Evolutionary conservation across 2,329 filamentous ascomycete species (phyloP), one percentile per base, ranked within the genome.

Genomic region (Botryotinia convoluta): DNA sequence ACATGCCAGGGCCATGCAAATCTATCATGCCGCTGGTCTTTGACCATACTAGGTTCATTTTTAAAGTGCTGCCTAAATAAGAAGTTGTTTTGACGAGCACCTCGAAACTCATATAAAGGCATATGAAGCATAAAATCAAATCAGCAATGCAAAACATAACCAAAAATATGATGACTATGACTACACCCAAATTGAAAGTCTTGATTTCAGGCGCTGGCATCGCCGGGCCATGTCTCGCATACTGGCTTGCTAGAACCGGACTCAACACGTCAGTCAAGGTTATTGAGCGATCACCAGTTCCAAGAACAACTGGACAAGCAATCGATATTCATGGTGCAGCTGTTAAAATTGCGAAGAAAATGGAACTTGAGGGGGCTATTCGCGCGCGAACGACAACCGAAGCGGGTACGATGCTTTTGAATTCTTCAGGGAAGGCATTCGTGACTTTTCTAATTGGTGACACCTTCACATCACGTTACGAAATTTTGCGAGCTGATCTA

Each of bases 251-350:
- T 4, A 81, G 81, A 54, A 74, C 80, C 32, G 59, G 69, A 29
- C 59, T 48, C n/a, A 81, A 82, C 59, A 79, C 82, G 71, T 74
- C 77, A 42, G 78, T 85, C 64, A 83, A 82, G 1, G 73, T 86
- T 39, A 77, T 86, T 39, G 85, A 86, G 75, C 82, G 75, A 81
- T 84, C 7, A 81, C 76, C 60, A 77, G 81, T 10, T 61, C 79
- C 88, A 0, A 84, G 87, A 3, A 79, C 83, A 2, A 82, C 82
- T 0, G 88, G 88, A 0, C 84, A 86, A 12, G 87, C 88, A 59
- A 79, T 90, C 42, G 88, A 90, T 76, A 81, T 90, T 4, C 84
- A 86, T 83, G 81, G 80, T 22, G 77, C 77, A 1, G 82, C 82
- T 1, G 81, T 84, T 10, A 78, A 80, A 1, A 78, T 84, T 3